Evolutionary conservation across 176 grass and related monocot species (phyloP).

Genomic region (Paspalum vaginatum): DNA sequence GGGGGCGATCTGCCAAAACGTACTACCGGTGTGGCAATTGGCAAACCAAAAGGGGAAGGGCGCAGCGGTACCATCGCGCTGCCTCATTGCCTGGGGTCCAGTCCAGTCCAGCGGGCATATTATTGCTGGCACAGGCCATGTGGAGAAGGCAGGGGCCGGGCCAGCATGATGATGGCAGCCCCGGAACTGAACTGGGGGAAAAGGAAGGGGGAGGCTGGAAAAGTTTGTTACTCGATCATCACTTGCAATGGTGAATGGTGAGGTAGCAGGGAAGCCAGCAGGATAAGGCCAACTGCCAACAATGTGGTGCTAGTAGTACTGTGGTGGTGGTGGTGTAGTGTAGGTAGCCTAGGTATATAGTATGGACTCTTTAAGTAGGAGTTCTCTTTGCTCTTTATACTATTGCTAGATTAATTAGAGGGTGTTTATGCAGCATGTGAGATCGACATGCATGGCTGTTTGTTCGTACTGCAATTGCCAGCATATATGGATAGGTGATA

Average conservation of each 20-base stretch:
- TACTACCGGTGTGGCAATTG: neutral
- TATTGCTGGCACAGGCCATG: constrained; percentile 50
- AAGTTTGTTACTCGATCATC: constrained; percentile 2
- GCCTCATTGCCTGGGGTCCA: constrained; percentile 37
- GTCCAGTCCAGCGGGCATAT: constrained; percentile 33
- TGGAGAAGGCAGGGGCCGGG: constrained; percentile 33
- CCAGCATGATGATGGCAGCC: constrained; percentile 33
- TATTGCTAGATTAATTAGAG: no score
- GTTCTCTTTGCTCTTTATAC: neutral
- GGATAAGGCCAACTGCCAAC: constrained; percentile 28
- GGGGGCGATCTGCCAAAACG: constrained; percentile 8
- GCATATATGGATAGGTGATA: no score
- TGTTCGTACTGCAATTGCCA: no score
- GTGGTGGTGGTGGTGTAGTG: neutral
- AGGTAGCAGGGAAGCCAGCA: neutral
- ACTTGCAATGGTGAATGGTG: neutral
- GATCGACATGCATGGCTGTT: no score
- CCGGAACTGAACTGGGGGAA: neutral
- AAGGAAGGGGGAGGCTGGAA: neutral
- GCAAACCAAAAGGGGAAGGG: constrained; percentile 8
- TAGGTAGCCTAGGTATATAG: neutral
- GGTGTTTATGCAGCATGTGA: no score
- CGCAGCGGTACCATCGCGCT: constrained; percentile 13
- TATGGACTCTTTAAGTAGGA: neutral
- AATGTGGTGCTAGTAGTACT: constrained; percentile 15